Percentiles rank a stretch among this genome's conserved stretches.
Conservation (phyloP, 2,329 filamentous ascomycete genomes). For the Tolypocladium inflatum region DNA sequence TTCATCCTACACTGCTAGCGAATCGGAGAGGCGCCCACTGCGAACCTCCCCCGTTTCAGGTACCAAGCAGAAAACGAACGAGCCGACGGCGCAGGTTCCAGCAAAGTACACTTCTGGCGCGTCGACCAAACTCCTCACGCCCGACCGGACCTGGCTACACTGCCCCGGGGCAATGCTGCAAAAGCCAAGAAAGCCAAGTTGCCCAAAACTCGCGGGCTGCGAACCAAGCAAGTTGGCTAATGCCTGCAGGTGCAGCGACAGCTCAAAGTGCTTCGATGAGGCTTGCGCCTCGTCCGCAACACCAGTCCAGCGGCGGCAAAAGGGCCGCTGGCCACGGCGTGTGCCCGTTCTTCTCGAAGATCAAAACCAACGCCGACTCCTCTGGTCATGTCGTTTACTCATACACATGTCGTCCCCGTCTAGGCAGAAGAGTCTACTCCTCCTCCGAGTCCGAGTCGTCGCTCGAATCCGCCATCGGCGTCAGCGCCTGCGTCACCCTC, state of each 20-base stretch:
- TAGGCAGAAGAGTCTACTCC: slow-evolving; percentile 22
- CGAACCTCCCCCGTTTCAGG: slow-evolving; percentile 3
- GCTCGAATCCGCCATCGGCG: slow-evolving; percentile 23
- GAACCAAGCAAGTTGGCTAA: not conserved
- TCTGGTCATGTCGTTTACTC: slow-evolving; percentile 4
- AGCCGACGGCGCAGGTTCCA: not conserved
- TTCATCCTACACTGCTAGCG: slow-evolving; percentile 9
- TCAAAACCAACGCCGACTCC: slow-evolving; percentile 8
- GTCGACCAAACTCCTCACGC: not conserved
- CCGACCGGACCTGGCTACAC: not conserved
- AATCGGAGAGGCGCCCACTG: slow-evolving; percentile 5
- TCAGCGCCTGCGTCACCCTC: slow-evolving; percentile 14
- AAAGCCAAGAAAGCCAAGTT: not conserved
- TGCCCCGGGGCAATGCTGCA: not conserved
- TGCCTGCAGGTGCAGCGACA: not conserved
- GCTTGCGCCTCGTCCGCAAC: not conserved
- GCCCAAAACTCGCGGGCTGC: not conserved
- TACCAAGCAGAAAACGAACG: slow-evolving; percentile 1
- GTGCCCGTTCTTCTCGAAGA: not conserved
- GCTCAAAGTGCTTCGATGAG: not conserved
- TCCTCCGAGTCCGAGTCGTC: slow-evolving; percentile 40
- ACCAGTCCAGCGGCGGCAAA: not conserved
- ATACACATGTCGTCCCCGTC: slow-evolving; percentile 2
- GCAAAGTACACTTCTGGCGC: not conserved
- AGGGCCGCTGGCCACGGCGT: not conserved